Conservation (phyloP, 2,329 filamentous ascomycete species). For the Phaeoacremonium minimum region DNA sequence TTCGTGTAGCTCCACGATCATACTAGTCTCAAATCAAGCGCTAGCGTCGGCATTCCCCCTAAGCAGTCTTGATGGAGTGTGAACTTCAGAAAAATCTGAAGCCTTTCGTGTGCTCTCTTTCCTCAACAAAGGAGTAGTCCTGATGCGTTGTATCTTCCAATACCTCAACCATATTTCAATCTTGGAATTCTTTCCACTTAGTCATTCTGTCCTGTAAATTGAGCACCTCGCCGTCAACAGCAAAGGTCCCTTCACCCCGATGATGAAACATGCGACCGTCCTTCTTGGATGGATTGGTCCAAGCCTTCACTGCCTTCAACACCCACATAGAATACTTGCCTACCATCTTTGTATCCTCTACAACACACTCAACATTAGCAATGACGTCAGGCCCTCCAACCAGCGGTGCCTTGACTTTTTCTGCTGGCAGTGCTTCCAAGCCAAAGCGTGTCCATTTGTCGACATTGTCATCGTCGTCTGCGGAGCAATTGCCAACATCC, state of each 20-base stretch:
- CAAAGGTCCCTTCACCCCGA: constrained; percentile 25
- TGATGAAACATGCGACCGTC: constrained; percentile 28
- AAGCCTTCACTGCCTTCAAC: constrained; percentile 23
- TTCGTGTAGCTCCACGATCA: too few species aligned
- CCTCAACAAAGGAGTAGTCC: too few species aligned
- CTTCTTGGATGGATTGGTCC: constrained; percentile 20
- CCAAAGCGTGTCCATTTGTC: constrained; percentile 24
- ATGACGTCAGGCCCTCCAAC: constrained; percentile 22
- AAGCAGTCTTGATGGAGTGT: too few species aligned
- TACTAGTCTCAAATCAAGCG: too few species aligned
- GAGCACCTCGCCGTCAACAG: constrained; percentile 23
- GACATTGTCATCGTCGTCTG: constrained; percentile 12
- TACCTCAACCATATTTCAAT: too few species aligned
- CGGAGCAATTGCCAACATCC: constrained; percentile 27
- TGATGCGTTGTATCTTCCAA: too few species aligned
- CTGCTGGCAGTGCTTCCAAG: constrained; percentile 20
- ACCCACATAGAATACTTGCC: constrained; percentile 28
- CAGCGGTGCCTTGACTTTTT: constrained; percentile 21
- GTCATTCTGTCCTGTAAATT: constrained; percentile 26
- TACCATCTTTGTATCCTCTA: constrained; percentile 25
- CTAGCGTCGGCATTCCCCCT: too few species aligned
- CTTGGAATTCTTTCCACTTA: constrained; percentile 27
- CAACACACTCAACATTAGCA: constrained; percentile 28
- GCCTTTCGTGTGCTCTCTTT: too few species aligned
- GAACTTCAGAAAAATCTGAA: too few species aligned